A percentile compares a stretch with the other conserved stretches of the same genome.
phyloP scores from a whole-genome alignment of 192 early-diverging fungal species.

The Kappamyces sp. region DNA sequence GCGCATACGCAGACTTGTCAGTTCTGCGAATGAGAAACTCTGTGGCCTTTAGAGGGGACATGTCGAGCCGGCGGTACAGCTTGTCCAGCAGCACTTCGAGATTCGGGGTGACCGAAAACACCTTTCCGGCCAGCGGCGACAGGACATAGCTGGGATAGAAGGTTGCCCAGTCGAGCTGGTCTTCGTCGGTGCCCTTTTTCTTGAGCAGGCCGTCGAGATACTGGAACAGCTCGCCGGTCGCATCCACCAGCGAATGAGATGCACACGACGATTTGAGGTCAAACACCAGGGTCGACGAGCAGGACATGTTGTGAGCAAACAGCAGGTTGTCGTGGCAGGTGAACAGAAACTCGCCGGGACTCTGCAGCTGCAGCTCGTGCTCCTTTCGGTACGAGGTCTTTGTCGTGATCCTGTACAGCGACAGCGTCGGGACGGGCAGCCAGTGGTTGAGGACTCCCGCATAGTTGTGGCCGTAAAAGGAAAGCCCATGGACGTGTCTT shows the following conservation, averaged over 20 bases:
- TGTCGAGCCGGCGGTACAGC: too few relatives aligned
- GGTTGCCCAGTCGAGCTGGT: too few relatives aligned
- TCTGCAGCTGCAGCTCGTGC: conserved; percentile 1
- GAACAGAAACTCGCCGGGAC: conserved; percentile 14
- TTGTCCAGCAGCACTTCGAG: too few relatives aligned
- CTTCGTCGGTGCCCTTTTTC: too few relatives aligned
- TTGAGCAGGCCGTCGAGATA: too few relatives aligned
- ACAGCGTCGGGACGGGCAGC: conserved; percentile 5
- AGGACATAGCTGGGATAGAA: too few relatives aligned
- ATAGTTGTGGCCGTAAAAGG: background rate
- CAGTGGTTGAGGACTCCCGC: conserved; percentile 10
- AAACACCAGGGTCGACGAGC: background rate
- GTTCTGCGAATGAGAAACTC: too few relatives aligned
- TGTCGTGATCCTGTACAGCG: conserved; percentile 7
- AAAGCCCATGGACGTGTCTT: conserved; percentile 4
- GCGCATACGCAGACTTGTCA: too few relatives aligned
- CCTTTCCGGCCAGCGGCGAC: too few relatives aligned
- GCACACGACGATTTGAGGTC: background rate
- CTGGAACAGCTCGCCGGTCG: too few relatives aligned
- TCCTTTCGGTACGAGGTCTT: conserved; percentile 8
- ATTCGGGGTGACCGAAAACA: too few relatives aligned
- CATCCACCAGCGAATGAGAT: background rate
- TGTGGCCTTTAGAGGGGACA: too few relatives aligned
- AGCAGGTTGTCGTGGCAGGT: conserved; percentile 7
- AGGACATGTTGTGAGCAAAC: background rate